These are phyloP conservation scores for Aegilops speltoides DNA, from an alignment of 176 grass and related monocot genomes.

Conservation along the genomic window DNA sequence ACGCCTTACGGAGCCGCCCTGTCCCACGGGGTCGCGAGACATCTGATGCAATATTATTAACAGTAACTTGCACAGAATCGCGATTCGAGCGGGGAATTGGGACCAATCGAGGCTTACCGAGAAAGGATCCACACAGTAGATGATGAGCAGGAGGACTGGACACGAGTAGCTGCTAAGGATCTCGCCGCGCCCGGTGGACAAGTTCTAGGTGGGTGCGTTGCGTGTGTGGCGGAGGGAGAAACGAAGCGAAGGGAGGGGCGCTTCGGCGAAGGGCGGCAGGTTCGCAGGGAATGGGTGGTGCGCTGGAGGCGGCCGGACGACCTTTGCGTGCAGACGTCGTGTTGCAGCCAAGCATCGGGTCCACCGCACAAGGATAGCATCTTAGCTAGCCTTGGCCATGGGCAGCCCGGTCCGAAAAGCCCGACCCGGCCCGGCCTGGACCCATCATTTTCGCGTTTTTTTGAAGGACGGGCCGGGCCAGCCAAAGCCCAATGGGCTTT, in stretches of 20 bases:
- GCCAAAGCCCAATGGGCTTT: too few relatives aligned
- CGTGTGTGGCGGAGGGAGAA: not conserved
- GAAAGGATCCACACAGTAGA: not conserved
- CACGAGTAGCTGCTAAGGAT: not conserved
- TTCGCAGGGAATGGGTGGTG: not conserved
- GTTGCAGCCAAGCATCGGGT: not conserved
- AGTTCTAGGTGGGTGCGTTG: not conserved
- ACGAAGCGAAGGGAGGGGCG: not conserved
- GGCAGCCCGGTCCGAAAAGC: too few relatives aligned
- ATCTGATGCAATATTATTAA: not conserved
- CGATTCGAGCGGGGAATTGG: not conserved
- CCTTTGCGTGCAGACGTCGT: constrained; percentile 19
- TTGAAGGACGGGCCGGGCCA: too few relatives aligned
- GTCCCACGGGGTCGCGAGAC: not conserved
- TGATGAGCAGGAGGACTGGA: not conserved
- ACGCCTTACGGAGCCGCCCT: not conserved
- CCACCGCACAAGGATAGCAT: too few relatives aligned
- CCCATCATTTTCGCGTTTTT: too few relatives aligned
- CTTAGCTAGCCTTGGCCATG: too few relatives aligned
- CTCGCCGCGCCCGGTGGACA: not conserved
- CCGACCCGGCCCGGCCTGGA: too few relatives aligned
- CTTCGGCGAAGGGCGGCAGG: not conserved
- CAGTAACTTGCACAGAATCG: too few relatives aligned
- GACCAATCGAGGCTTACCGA: constrained; percentile 13
- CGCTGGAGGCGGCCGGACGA: not conserved